These are phyloP conservation scores for Centrapalus pauciflorus DNA, from an alignment of 129 eudicot genomes.

Conservation along the genomic window DNA sequence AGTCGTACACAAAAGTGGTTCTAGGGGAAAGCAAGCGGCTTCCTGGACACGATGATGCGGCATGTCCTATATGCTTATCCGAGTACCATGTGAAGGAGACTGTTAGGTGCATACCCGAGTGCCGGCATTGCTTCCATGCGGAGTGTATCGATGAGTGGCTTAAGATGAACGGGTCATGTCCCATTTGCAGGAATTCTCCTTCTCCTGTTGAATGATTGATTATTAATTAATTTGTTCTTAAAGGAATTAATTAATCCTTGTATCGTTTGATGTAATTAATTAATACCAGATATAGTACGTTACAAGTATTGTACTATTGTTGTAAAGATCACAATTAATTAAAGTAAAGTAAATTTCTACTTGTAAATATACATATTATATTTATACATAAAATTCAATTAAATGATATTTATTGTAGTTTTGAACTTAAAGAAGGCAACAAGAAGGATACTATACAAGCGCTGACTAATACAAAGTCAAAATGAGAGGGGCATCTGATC, in stretches of 20 bases:
- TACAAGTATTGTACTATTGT: too few relatives aligned
- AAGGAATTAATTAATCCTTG: background rate
- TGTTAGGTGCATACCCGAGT: conserved; percentile 63
- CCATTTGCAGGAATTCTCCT: conserved; percentile 59
- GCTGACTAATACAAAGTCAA: conserved; percentile 2
- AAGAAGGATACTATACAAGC: background rate
- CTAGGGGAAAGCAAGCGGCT: conserved; percentile 64
- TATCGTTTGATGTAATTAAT: background rate
- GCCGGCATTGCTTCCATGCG: conserved; percentile 69
- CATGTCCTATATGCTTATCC: conserved; percentile 69
- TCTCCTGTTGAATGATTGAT: conserved; percentile 14
- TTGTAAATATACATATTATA: too few relatives aligned
- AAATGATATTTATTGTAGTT: background rate
- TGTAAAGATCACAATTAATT: background rate
- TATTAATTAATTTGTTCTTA: background rate
- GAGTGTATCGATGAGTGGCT: conserved; percentile 82
- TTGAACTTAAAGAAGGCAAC: background rate
- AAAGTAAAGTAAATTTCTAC: too few relatives aligned
- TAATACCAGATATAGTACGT: too few relatives aligned
- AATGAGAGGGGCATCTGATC: background rate
- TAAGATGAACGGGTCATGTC: conserved; percentile 58
- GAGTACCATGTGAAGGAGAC: conserved; percentile 55
- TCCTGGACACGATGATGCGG: conserved; percentile 52
- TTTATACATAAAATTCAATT: background rate
- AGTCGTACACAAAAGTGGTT: conserved; percentile 54